These are phyloP conservation scores for Cyclotella sp. DNA, from an alignment of 108 stramenopile species.

Conservation along the genomic window DNA sequence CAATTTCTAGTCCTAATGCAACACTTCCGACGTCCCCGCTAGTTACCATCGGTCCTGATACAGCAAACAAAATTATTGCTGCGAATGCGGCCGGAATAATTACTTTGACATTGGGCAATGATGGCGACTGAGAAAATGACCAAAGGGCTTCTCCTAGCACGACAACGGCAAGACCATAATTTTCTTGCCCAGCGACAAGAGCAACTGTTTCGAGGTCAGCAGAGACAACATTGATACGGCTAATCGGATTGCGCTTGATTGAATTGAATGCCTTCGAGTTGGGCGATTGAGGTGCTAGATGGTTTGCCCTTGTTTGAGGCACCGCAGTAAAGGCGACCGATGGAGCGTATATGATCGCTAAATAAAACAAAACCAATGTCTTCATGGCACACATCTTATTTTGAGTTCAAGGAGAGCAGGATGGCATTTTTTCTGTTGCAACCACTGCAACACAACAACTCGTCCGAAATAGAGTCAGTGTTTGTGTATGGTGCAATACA, in stretches of 20 bases:
- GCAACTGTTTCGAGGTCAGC: constrained; percentile 62
- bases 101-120: constrained; percentile 75
- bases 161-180: constrained; percentile 83
- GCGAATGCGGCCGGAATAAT: constrained; percentile 75
- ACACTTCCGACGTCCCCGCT: constrained; percentile 71
- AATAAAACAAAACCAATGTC: constrained; percentile 6
- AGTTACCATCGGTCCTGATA: constrained; percentile 86
- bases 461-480: no score
- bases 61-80: constrained; percentile 61
- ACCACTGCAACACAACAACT: no score
- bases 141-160: constrained; percentile 81
- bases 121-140: constrained; percentile 81
- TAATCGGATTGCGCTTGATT: background rate
- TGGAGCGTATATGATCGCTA: constrained; percentile 19
- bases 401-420: no score
- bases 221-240: constrained; percentile 19
- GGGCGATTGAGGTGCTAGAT: background rate
- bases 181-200: constrained; percentile 89
- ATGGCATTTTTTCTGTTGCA: no score
- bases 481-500: no score
- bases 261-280: background rate
- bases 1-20: constrained; percentile 75
- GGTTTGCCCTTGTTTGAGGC: background rate
- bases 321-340: constrained; percentile 15
- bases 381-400: background rate